Evolutionary conservation across 2,329 filamentous ascomycete species (phyloP), one percentile per base, ranked within the genome.

Genomic region (Diplodia sapinea): DNA sequence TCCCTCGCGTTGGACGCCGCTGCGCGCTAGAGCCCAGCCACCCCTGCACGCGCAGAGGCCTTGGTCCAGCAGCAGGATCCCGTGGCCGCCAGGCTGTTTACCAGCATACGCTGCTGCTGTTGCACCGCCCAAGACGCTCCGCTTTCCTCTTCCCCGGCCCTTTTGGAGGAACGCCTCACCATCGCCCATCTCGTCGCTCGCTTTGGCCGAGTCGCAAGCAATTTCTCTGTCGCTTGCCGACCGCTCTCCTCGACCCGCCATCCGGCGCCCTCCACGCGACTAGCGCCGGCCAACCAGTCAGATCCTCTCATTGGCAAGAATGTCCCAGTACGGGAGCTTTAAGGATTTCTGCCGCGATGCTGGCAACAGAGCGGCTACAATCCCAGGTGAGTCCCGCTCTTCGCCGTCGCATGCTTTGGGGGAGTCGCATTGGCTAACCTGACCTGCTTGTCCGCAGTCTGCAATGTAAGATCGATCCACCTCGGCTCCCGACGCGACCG

Each of bases 321-420:
- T 77, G 75, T 68, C 70, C 38, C 72, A 71, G 64, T 79, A 78
- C 70, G 77, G 77, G 65, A 76, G 78, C 67, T 79, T 78, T 68
- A 71, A 77, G 72, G 76, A 84, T 74, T 83, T 84, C 71, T 85
- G 83, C 78, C 79, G 81, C 71, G 81, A 84, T 74, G 81, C 80
- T 26, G 82, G 82, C 68, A 81, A 78, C 70, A 69, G 51, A 17
- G 72, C 72, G 70, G 77, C 77, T 38, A 81, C 79, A 9, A 73
- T 81, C 65, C 79, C 79, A 77, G 77, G 79, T 80, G 74, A 52
- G 76, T 70, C n/a, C 7, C 20, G 36, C 56, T 47, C n/a, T 69
- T 43, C 71, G 70, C 67, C 72, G 75, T 66, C 57, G 36, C 49
- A 15, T 40, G 23, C 31, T 26, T 33, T 20, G 12, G 26, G 23